Evolutionary conservation across 495 filamentous ascomycete species (phyloP), one percentile per base, ranked within the genome.

Genomic region (Pseudomonodictys pantanalensis): DNA sequence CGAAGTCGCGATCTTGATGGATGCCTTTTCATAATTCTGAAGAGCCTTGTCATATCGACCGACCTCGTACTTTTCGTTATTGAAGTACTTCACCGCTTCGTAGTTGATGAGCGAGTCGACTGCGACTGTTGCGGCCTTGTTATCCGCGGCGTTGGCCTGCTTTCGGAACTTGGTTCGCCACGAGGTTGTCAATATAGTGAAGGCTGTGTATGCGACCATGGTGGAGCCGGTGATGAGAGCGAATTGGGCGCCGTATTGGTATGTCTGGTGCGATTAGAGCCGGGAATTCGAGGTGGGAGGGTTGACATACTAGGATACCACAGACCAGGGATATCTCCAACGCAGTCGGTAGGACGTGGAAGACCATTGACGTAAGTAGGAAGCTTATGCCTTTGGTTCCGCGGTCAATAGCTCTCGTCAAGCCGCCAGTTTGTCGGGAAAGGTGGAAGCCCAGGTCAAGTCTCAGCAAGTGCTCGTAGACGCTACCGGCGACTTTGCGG

Each of bases 61-160:
- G 41, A 93, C 88, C 72, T 98, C 93, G 63, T 90, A 96, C 66
- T 87, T 87, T 70, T 98, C 93, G 70, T 97, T 97, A 74, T 97
- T 98, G 80, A 98, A 98, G 77, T 97, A 96, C 76, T 97, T 97
- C 62, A 98, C 93, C 15, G 93, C 95, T 71, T 98, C 93, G 68
- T 96, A 97, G 74, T 97, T 97, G 76, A 98, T 95, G 29, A 98
- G 77, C 1, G 91, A 92, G 73, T 98, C 93, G 1, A 97, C 92
- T 0, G 92, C 93, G 28, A 97, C 90, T 0, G 92, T 97, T 9
- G 92, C 92, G 10, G 89, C 95, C 65, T 86, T 88, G 71, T 97
- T 98, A 68, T 98, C 93, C 0, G 95, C 93, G 8, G 90, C 91
- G 73, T 98, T 98, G 24, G 92, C 90, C 70, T 90, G 87, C 57